Base-by-base conservation (phyloP, 768 basidiomycete species). In the Tricholomella constricta region DNA sequence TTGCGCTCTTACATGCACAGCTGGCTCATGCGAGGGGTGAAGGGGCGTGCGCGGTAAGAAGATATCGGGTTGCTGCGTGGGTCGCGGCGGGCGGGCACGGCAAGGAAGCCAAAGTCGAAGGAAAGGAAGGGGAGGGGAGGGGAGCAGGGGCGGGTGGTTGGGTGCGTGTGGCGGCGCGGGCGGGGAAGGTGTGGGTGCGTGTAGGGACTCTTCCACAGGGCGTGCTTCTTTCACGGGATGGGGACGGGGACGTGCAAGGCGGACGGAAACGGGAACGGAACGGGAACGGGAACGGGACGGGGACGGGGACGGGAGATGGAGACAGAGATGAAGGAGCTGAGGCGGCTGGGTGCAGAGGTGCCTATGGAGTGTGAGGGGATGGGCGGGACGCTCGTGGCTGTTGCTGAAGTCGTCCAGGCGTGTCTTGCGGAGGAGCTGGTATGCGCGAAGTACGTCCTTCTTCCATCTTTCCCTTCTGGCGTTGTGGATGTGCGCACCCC, bases 1-100 rank as follows among this genome's bases (percentile, higher is more conserved):
- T 90, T 10, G 77, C 85, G 5, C 73, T 91, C 6, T 78, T 85
- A 52, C 79, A 88, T 47, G 89, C 83, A 0, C 88, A 92, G 55
- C 79, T 91, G 25, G 84, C 87, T 4, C 89, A 92, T 63, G 81
- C 87, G 1, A 68, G 81, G 4, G 81, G 82, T 1, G 73, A 80
- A 7, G 64, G 71, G 0, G 72, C 74, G 10, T 76, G 81, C 2
- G 89, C 90, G 15, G 59, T 75, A 43, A 71, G 76, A 32, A 87
- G 85, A 51, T 92, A 91, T 65, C 74, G 72, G 36, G 78, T 86
- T 4, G 86, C 88, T 3, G 81, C 80, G 4, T 67, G 73, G 43
- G 68, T 88, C 0, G 74, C 76, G 19, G 25, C 22, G 17, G 53
- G 42, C 10, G 40, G 52, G 17, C n/a, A n/a, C n/a, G n/a, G n/a